A percentile compares a stretch with the other conserved stretches of the same genome.
Evolutionary conservation across 1,284 basidiomycete genomes (phyloP).

Genomic region (Thecaphora frezii): DNA sequence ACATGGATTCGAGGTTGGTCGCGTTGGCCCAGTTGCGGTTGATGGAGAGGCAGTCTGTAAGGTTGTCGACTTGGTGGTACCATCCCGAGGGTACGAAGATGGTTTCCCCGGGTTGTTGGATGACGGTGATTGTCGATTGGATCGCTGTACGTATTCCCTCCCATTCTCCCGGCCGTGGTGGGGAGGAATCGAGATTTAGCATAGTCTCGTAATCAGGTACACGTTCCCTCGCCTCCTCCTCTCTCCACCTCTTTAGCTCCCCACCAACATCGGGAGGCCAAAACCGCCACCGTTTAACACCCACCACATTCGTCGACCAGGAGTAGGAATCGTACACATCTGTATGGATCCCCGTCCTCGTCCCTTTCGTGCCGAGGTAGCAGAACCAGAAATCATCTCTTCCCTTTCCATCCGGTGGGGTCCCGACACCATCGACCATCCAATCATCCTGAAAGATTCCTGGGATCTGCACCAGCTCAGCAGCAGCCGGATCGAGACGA

Average conservation of each 20-base stretch:
- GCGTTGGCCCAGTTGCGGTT: constrained; percentile 63
- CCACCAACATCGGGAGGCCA: constrained; percentile 60
- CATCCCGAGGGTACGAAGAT: constrained; percentile 56
- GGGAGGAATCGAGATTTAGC: background rate
- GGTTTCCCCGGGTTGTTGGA: constrained; percentile 38
- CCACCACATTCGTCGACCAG: constrained; percentile 66
- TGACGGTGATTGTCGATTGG: background rate
- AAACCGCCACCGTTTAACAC: constrained; percentile 65
- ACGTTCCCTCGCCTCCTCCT: constrained; percentile 33
- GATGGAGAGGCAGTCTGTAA: constrained; percentile 46
- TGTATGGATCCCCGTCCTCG: constrained; percentile 40
- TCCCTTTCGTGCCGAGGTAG: constrained; percentile 42
- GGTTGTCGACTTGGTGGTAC: constrained; percentile 58
- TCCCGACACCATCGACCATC: constrained; percentile 4
- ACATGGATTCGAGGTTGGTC: constrained; percentile 62
- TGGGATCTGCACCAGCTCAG: no score
- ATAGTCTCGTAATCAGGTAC: constrained; percentile 15
- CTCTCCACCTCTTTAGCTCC: no score
- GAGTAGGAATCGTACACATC: constrained; percentile 64
- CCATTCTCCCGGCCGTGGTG: background rate
- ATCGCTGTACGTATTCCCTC: background rate
- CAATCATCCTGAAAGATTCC: no score
- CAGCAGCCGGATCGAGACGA: no score
- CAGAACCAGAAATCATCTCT: constrained; percentile 63
- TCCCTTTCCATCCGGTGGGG: constrained; percentile 61